Conservation (phyloP, 129 eudicot genomes). For the Pittosporum tobira region DNA sequence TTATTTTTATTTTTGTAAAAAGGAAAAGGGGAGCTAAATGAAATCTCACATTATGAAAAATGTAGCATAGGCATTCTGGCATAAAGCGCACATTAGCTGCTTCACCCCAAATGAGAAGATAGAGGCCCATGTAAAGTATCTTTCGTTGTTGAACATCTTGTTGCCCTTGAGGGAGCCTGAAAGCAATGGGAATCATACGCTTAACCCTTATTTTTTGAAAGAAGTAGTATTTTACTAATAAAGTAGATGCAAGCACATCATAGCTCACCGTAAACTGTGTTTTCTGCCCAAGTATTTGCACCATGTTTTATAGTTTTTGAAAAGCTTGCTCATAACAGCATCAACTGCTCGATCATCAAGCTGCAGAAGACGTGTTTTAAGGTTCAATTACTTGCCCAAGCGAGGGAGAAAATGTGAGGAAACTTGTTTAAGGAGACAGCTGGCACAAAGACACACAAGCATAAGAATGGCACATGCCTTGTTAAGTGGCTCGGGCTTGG, state of each 20-base stretch:
- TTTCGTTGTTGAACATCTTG: constrained; percentile 84
- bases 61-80: constrained; percentile 98
- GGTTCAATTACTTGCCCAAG: constrained; percentile 1
- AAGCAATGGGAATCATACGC: constrained; percentile 9
- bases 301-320: constrained; percentile 95
- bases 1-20: no score
- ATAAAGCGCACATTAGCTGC: constrained; percentile 94
- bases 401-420: constrained; percentile 3
- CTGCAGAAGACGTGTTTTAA: constrained; percentile 35
- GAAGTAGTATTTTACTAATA: neutral
- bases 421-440: constrained; percentile 1
- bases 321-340: constrained; percentile 75
- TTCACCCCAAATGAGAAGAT: constrained; percentile 99
- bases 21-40: no score
- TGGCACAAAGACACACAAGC: neutral
- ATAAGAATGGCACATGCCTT: constrained; percentile 37
- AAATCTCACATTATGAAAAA: constrained; percentile 85
- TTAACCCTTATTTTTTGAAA: neutral
- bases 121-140: constrained; percentile 87
- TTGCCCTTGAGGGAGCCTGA: constrained; percentile 76
- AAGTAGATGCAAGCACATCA: neutral
- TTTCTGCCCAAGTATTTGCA: constrained; percentile 91
- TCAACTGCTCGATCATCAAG: constrained; percentile 93
- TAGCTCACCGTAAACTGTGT: constrained; percentile 79
- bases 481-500: constrained; percentile 83